Conservation (phyloP, 1,284 basidiomycete genomes). For the Cryptococcus floricola region DNA sequence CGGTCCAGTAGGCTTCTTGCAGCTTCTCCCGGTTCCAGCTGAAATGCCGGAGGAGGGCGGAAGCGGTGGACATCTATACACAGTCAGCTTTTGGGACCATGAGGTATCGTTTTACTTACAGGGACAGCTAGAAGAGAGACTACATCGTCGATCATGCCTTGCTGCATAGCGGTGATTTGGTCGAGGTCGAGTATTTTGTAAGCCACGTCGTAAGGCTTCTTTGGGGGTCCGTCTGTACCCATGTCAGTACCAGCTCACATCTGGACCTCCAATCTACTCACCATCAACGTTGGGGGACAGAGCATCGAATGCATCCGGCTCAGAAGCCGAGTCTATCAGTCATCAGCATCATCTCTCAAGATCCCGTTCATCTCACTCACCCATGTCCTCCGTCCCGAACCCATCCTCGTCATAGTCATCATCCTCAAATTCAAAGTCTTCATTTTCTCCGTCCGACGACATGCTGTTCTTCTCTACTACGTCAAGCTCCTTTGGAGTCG, state of each 20-base stretch:
- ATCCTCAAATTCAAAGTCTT: constrained; percentile 38
- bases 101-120: constrained; percentile 55
- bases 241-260: not conserved
- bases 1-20: constrained; percentile 94
- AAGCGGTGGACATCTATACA: constrained; percentile 55
- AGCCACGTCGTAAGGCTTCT: constrained; percentile 48
- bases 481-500: too few species aligned
- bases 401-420: constrained; percentile 38
- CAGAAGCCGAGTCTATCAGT: constrained; percentile 28
- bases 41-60: constrained; percentile 77
- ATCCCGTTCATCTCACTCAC: constrained; percentile 22
- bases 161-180: constrained; percentile 72
- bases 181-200: constrained; percentile 66
- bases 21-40: constrained; percentile 95
- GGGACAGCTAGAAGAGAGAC: constrained; percentile 79
- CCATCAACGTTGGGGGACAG: constrained; percentile 43
- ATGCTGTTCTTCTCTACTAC: constrained; percentile 15
- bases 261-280: constrained; percentile 16
- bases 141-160: constrained; percentile 73
- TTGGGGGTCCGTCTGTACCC: constrained; percentile 29
- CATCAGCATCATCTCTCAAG: not conserved
- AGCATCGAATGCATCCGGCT: constrained; percentile 43
- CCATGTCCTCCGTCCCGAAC: constrained; percentile 31
- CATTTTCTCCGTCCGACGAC: constrained; percentile 47
- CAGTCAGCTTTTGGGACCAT: too few species aligned